Evolutionary conservation across 805 yeast genomes (phyloP), one percentile per base, ranked within the genome.

Genomic region (Nakazawaea peltata): DNA sequence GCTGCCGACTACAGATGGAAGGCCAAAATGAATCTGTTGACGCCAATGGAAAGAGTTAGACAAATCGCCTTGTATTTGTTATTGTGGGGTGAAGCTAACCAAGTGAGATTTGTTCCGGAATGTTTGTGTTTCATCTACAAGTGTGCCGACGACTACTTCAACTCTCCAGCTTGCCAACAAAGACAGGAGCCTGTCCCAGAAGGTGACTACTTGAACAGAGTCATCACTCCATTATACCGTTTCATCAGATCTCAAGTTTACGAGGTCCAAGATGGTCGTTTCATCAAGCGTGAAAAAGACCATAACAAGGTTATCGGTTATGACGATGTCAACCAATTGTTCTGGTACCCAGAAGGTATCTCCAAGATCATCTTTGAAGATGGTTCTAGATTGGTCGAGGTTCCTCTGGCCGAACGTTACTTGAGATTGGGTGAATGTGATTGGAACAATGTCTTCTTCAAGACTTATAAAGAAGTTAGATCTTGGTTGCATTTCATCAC

Each of bases 331-430:
- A 92, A 92, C 63, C 99, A 92, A 70, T 72, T 92, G 50, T 92
- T 94, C 66, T 92, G 99, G 99, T 92, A 94, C 64, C 97, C 97
- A 32, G 97, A 94, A 65, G 99, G 98, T 71, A 83, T 92, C 46
- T 80, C 94, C 41, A 81, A 92, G 63, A 88, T 92, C 50, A 74
- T 81, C 33, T 74, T 90, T 51, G 92, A 82, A 56, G 97, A 92
- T 56, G 96, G 95, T 46, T 70, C 95, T 14, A 79, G 95, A 57
- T 69, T 92, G 49, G 84, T 88, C 34, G 97, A 92, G 50, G 65
- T 88, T 50, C 94, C 96, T 25, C 74, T 77, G 40, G 85, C 77
- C 51, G 96, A 92, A 63, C 82, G 99, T 61, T 94, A 77, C 57
- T 69, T 77, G 51, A 77, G 82, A 59, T 71, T 92, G 41, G 95